A percentile compares a stretch with the other conserved stretches of the same genome.
These are phyloP conservation scores for Fragilariopsis cylindrus DNA, from an alignment of 108 stramenopile species.

Conservation along the genomic window DNA sequence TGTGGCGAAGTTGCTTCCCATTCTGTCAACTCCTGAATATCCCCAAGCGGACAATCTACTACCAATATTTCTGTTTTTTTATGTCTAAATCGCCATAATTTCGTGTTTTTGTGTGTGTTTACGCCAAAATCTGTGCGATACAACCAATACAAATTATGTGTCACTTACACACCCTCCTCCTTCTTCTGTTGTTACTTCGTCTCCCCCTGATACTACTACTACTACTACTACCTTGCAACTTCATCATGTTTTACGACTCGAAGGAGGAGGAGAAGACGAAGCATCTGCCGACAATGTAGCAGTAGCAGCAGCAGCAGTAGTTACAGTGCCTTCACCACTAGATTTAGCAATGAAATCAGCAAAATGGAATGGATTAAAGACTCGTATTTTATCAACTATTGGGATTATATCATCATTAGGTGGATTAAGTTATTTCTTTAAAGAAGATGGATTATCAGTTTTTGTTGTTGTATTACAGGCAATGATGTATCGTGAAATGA, in stretches of 20 bases:
- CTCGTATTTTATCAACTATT: slow-evolving; percentile 40
- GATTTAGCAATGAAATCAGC: slow-evolving; percentile 15
- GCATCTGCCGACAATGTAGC: background rate
- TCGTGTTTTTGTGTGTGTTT: too few species aligned
- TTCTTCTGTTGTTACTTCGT: background rate
- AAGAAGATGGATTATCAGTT: slow-evolving; percentile 54
- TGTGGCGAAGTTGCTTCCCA: too few species aligned
- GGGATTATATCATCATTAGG: slow-evolving; percentile 50
- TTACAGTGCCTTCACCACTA: background rate
- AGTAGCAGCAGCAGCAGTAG: background rate
- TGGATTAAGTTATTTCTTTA: slow-evolving; percentile 22
- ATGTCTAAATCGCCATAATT: too few species aligned
- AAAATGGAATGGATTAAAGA: slow-evolving; percentile 6
- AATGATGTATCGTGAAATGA: slow-evolving; percentile 49
- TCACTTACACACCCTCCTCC: background rate
- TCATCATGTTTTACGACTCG: background rate
- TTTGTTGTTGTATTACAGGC: slow-evolving; percentile 49
- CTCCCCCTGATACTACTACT: background rate
- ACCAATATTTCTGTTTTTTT: too few species aligned
- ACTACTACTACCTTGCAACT: too few species aligned
- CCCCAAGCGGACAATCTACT: too few species aligned
- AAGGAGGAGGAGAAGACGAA: slow-evolving; percentile 9
- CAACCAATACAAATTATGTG: background rate
- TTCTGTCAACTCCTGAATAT: too few species aligned
- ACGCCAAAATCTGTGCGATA: too few species aligned